Percentiles rank a stretch among this genome's conserved stretches.
Conservation (phyloP, 1,284 basidiomycete species). For the Ceratorhiza oryzae-sativae region DNA sequence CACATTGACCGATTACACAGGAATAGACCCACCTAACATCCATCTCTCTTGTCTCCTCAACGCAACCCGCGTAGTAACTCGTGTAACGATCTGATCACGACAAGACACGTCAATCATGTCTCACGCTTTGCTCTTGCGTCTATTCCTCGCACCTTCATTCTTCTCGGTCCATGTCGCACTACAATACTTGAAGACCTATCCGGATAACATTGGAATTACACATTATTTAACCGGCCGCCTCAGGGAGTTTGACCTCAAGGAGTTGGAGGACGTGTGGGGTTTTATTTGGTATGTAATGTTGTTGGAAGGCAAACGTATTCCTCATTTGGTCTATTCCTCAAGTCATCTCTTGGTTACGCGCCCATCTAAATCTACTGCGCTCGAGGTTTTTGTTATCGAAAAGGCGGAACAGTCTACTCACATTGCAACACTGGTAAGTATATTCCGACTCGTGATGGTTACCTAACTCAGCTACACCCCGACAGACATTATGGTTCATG, state of each 20-base stretch:
- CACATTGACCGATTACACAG: background rate
- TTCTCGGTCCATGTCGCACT: constrained; percentile 92
- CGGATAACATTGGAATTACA: constrained; percentile 93
- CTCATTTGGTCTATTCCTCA: constrained; percentile 7
- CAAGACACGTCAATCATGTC: constrained; percentile 35
- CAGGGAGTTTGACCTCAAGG: constrained; percentile 74
- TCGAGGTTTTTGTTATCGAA: constrained; percentile 91
- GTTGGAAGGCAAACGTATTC: background rate
- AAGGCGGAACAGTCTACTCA: constrained; percentile 89
- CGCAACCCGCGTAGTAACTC: background rate
- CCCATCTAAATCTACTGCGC: constrained; percentile 85
- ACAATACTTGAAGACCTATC: constrained; percentile 85
- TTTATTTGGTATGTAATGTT: constrained; percentile 79
- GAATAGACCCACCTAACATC: background rate
- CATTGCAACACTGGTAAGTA: constrained; percentile 88
- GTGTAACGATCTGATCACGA: background rate
- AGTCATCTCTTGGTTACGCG: constrained; percentile 92
- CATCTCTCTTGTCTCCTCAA: no score
- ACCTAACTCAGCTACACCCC: constrained; percentile 43
- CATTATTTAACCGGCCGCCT: constrained; percentile 92
- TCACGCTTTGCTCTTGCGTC: constrained; percentile 80
- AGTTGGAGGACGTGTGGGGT: constrained; percentile 94
- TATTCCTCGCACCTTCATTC: constrained; percentile 88
- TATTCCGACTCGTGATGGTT: background rate
- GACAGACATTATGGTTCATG: constrained; percentile 95